Evolutionary conservation across 352 stramenopile species (phyloP).

Genomic region (Globisporangium heterothallicum): DNA sequence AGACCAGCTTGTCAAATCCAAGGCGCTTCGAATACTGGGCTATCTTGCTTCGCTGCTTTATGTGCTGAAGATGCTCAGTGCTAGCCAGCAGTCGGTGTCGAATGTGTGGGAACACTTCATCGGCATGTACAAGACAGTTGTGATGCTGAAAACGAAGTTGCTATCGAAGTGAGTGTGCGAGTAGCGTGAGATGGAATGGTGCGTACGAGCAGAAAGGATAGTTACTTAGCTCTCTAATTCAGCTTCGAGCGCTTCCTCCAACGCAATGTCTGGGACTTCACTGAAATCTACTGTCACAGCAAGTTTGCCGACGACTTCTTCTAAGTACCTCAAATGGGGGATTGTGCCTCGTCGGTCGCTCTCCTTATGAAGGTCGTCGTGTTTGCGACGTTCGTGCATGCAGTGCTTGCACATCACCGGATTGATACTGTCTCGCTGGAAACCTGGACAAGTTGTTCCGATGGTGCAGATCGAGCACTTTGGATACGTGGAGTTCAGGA

Average conservation of each 20-base stretch:
- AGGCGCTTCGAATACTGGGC: constrained; percentile 8
- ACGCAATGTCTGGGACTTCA: constrained; percentile 42
- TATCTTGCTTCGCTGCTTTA: constrained; percentile 18
- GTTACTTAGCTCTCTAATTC: constrained; percentile 26
- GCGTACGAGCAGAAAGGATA: not conserved
- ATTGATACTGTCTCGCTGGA: constrained; percentile 64
- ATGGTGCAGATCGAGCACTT: constrained; percentile 66
- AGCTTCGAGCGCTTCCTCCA: constrained; percentile 49
- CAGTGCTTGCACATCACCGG: constrained; percentile 70
- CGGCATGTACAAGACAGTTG: not conserved
- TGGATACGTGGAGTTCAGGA: constrained; percentile 51
- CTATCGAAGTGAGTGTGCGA: not conserved
- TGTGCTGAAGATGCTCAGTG: constrained; percentile 17
- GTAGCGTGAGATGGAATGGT: not conserved
- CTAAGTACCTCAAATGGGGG: constrained; percentile 35
- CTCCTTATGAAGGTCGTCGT: constrained; percentile 41
- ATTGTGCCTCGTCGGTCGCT: constrained; percentile 28
- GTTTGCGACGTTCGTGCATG: constrained; percentile 65
- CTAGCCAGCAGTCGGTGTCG: not conserved
- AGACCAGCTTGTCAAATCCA: not conserved
- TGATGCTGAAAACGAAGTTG: constrained; percentile 1
- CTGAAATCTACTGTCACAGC: constrained; percentile 47
- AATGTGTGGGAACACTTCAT: not conserved
- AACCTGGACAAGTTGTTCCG: constrained; percentile 62
- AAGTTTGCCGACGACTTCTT: constrained; percentile 45